Evolutionary conservation across 768 basidiomycete genomes (phyloP).

Genomic region (Leccinum incarnatum): DNA sequence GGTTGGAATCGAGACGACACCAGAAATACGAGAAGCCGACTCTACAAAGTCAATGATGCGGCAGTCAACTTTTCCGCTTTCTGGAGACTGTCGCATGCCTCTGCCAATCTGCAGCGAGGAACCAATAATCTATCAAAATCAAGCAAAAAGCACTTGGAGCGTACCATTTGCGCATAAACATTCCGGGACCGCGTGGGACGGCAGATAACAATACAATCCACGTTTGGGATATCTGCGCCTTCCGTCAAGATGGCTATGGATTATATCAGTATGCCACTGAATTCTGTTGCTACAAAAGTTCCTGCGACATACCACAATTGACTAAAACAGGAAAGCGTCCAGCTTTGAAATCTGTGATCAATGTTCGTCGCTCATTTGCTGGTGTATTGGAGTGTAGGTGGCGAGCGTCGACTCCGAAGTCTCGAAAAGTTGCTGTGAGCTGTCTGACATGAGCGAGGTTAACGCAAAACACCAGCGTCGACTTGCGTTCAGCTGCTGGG

Average conservation of each 20-base stretch:
- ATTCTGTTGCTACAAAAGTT: not conserved
- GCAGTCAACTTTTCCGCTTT: conserved; percentile 80
- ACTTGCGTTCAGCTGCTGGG: conserved; percentile 58
- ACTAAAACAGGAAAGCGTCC: conserved; percentile 82
- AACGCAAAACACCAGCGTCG: conserved; percentile 91
- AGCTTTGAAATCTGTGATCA: conserved; percentile 65
- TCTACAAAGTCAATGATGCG: conserved; percentile 92
- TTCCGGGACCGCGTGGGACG: conserved; percentile 88
- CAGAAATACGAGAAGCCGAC: conserved; percentile 60
- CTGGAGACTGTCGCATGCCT: conserved; percentile 83
- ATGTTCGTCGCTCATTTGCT: conserved; percentile 53
- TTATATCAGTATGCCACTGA: not conserved
- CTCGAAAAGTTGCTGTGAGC: conserved; percentile 70
- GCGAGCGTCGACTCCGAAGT: conserved; percentile 80
- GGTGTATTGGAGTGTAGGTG: conserved; percentile 74
- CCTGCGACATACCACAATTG: conserved; percentile 70
- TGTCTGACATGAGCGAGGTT: conserved; percentile 76
- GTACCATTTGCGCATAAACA: conserved; percentile 89
- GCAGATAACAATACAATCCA: conserved; percentile 87
- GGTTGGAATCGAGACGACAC: conserved; percentile 76
- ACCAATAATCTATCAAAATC: not conserved
- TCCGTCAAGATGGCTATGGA: conserved; percentile 78
- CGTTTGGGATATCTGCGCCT: conserved; percentile 92
- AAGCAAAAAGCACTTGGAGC: conserved; percentile 7
- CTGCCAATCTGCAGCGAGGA: conserved; percentile 70